Evolutionary conservation across 306 rosid genomes (phyloP).

Genomic region (Prunus dulcis): DNA sequence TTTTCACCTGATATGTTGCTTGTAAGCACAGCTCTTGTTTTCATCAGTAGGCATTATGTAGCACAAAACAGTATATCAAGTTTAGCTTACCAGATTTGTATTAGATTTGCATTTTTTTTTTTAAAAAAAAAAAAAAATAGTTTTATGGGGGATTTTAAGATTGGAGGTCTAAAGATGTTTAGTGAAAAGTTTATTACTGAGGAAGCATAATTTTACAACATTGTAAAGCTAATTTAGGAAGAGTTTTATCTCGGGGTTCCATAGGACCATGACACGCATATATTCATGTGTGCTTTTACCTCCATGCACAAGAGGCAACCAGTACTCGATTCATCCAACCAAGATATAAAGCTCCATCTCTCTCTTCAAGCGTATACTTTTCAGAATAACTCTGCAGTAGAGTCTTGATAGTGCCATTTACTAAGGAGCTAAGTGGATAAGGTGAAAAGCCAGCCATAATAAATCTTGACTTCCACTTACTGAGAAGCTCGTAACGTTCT

Average conservation of each 20-base stretch:
- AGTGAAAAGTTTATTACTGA: too few relatives aligned
- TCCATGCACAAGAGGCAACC: slow-evolving; percentile 77
- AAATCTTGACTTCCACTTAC: slow-evolving; percentile 74
- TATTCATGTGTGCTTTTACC: slow-evolving; percentile 31
- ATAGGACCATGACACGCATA: background rate
- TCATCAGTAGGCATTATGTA: too few relatives aligned
- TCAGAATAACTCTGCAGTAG: slow-evolving; percentile 65
- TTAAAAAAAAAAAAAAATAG: too few relatives aligned
- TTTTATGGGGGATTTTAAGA: too few relatives aligned
- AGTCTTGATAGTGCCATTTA: slow-evolving; percentile 57
- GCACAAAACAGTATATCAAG: too few relatives aligned
- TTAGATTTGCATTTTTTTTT: too few relatives aligned
- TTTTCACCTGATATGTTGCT: slow-evolving; percentile 34
- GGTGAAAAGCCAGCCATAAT: slow-evolving; percentile 75
- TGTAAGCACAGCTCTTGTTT: too few relatives aligned
- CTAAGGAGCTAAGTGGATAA: slow-evolving; percentile 59
- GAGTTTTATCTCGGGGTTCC: background rate
- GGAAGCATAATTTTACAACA: background rate
- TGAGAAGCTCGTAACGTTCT: slow-evolving; percentile 74
- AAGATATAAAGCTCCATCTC: slow-evolving; percentile 63
- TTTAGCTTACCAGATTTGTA: too few relatives aligned
- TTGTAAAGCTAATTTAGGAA: background rate
- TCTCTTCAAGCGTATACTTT: slow-evolving; percentile 73
- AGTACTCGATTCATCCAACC: slow-evolving; percentile 76
- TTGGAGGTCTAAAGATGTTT: too few relatives aligned